Base-by-base conservation (phyloP, 306 rosid genomes). In the Gastrolobium villosum region DNA sequence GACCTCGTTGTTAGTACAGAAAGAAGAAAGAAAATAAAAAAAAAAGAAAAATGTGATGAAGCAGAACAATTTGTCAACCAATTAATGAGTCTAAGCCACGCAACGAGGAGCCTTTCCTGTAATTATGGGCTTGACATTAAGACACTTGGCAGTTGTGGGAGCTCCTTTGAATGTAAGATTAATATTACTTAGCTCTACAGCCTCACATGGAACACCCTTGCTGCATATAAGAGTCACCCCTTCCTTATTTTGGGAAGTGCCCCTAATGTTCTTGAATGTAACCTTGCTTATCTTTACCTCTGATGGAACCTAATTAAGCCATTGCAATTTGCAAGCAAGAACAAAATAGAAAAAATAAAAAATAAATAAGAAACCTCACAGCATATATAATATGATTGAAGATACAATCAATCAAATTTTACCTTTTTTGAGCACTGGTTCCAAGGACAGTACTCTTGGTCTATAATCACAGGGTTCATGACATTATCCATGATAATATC, bases 371-470 rank as follows among this genome's bases (percentile, higher is more conserved):
- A 9, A 34, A 11, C 7, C 14, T 7, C 31, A 7, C 32, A 1
- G 11, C 7, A 20, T n/a, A n/a, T n/a, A n/a, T 20, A 20, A 20
- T 20, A 20, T 20, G 26, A 20, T 20, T 20, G 26, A 20, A 20
- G 26, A 20, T 20, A 20, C 1, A 20, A 20, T 20, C 26, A 20
- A 20, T 20, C 26, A 20, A 20, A 20, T 39, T 3, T 39, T 39
- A 85, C 90, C 87, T 65, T 1, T 14, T 31, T 48, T 2, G 70
- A 62, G 74, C 93, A 88, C 0, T 70, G 72, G 34, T 84, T 81
- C 75, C 76, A 82, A 5, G 93, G 92, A 75, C 93, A 88, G 30
- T 91, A 87, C 39, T 77, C 86, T 78, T 88, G 93, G 57, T 90
- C 90, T 2, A 87, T 70, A 31, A 88, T 7, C 13, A 90, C 14